These are phyloP conservation scores for Macroventuria anomochaeta DNA, from an alignment of 2,329 filamentous ascomycete species.

Conservation along the genomic window DNA sequence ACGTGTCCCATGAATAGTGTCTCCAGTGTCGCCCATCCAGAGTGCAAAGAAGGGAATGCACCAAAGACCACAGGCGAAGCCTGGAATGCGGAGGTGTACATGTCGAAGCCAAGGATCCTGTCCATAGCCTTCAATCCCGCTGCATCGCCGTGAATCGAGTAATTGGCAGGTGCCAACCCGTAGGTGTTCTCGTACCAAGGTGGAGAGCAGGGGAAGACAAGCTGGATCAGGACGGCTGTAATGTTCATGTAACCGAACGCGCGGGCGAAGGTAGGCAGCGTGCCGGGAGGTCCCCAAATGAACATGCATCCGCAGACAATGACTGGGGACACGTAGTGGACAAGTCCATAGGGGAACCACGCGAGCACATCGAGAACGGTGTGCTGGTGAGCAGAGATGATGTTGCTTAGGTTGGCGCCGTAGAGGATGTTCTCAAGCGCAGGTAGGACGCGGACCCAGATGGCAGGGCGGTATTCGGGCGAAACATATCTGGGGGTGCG, in stretches of 20 bases:
- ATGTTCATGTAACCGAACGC: conserved; percentile 94
- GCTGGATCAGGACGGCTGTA: conserved; percentile 83
- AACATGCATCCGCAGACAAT: conserved; percentile 82
- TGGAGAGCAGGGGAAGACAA: conserved; percentile 90
- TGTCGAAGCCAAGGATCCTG: conserved; percentile 84
- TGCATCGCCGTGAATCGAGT: conserved; percentile 87
- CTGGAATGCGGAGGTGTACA: conserved; percentile 92
- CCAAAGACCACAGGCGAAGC: conserved; percentile 92
- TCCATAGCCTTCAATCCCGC: conserved; percentile 90
- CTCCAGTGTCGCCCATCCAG: conserved; percentile 85
- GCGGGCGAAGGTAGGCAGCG: conserved; percentile 81
- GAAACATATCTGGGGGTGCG: conserved; percentile 77
- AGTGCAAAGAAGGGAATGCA: conserved; percentile 92
- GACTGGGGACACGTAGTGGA: conserved; percentile 86
- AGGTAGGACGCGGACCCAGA: conserved; percentile 93
- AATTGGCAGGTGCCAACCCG: conserved; percentile 88
- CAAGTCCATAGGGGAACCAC: conserved; percentile 91
- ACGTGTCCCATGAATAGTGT: conserved; percentile 92
- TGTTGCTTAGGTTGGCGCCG: conserved; percentile 93
- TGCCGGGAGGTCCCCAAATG: conserved; percentile 85
- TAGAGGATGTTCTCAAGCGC: conserved; percentile 96
- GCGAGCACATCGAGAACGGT: conserved; percentile 84
- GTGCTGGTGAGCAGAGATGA: conserved; percentile 88
- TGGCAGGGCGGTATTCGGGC: conserved; percentile 84
- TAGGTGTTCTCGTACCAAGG: conserved; percentile 97